Percentiles rank a stretch among this genome's conserved stretches.
These are phyloP conservation scores for Eragrostis curvula DNA, from an alignment of 176 grass and related monocot genomes.

Conservation along the genomic window DNA sequence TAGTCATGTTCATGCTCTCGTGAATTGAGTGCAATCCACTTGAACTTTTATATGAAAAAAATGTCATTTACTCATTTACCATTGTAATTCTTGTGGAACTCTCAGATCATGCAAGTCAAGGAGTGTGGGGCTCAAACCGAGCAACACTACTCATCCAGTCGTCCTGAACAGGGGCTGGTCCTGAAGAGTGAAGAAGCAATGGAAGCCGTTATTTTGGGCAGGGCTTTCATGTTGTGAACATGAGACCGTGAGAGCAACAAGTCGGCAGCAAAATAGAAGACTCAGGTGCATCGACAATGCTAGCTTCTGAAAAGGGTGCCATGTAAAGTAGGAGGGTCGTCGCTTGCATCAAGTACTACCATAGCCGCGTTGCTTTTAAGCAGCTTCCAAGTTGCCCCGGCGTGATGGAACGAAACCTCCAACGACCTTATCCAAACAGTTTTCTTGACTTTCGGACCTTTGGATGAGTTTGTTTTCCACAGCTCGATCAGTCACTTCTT, in stretches of 20 bases:
- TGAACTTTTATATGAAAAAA: too few species aligned
- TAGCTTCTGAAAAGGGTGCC: background rate
- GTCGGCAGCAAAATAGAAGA: background rate
- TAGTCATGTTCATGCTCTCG: too few species aligned
- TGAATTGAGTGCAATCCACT: too few species aligned
- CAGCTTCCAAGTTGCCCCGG: background rate
- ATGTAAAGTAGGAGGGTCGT: background rate
- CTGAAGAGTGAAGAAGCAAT: too few species aligned
- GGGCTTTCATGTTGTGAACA: background rate
- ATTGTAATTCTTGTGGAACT: too few species aligned
- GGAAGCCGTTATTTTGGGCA: background rate
- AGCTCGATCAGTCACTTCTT: too few species aligned
- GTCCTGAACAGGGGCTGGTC: too few species aligned
- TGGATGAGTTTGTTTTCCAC: background rate
- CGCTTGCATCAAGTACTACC: background rate
- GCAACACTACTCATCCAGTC: background rate
- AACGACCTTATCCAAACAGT: background rate
- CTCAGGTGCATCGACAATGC: background rate
- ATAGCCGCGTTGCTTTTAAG: background rate
- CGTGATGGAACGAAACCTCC: background rate
- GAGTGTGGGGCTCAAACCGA: background rate
- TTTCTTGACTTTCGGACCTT: slow-evolving; percentile 12
- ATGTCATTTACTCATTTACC: too few species aligned
- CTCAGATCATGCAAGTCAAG: too few species aligned
- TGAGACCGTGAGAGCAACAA: slow-evolving; percentile 1